Base-by-base conservation (phyloP, 2,329 filamentous ascomycete genomes). In the Scedosporium aurantiacum region DNA sequence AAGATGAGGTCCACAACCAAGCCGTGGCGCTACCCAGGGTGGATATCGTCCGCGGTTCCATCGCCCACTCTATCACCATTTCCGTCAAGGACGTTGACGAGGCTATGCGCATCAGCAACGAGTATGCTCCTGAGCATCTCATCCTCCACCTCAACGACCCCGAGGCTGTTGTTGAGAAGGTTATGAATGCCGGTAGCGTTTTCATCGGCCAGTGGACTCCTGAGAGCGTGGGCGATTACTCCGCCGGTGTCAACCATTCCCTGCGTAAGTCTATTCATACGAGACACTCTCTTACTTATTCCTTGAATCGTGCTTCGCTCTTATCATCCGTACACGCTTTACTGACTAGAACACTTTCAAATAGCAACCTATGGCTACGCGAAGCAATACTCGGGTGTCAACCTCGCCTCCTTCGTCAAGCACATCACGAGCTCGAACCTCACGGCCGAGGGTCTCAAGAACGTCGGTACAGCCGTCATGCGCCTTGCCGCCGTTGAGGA, bases 321-420 rank as follows among this genome's bases (percentile, higher is more conserved):
- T 37, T 23, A 4, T 45, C 43, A 3, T 21, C 18, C 41, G 10
- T 64, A 25, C 21, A 21, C 47, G 0, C 43, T 47, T 40, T 3
- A 27, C 45, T 45, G 23, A 62, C 67, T 68, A 63, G 68, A 61
- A 57, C 67, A 63, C 10, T 54, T 23, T 23, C 66, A 60, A 18
- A 2, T 67, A 96, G 91, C 94, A 60, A 99, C 94, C 0, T 99
- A 97, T 71, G 94, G 94, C 47, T 99, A 96, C 70, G 94, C 94
- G 57, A 96, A 96, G 77, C 94, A 99, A 74, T 99, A 99, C 78
- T 97, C 91, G 5, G 94, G 94, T 60, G 94, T 99, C 70, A 99
- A 96, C 74, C 83, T 99, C 5, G 91, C 85, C 37, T 97, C 93
- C 2, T 99, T 97, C 76, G 83, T 96, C 73, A 99, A 99, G 79